Base-by-base conservation (phyloP, 306 rosid species). In the Vigna nakashimae region DNA sequence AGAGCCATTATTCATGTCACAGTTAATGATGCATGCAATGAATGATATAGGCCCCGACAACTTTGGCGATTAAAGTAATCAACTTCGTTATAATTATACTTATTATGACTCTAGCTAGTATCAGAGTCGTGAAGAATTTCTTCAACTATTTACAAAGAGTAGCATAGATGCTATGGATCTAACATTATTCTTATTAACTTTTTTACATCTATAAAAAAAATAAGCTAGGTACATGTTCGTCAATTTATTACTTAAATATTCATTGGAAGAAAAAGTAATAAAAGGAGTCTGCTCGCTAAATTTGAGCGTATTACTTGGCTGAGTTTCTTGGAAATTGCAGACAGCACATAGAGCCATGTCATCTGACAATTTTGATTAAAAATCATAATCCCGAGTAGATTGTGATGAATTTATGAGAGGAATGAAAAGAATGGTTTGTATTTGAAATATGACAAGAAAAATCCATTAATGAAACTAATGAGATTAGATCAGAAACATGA, bases 311-410 rank as follows among this genome's bases (percentile, higher is more conserved):
- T 26, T 26, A 26, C 28, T 26, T 38, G 59, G 74, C 71, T 79
- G 88, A 86, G 69, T 76, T 82, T 82, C 80, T 82, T 86, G 89
- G 84, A 86, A 82, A 82, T 78, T 81, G 74, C 24, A 65, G 24
- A 53, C 51, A 77, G 48, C 77, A 56, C 73, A 30, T 38, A 55
- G 55, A 74, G 74, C 48, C 63, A 42, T 71, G 81, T 69, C 84
- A 60, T 60, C 50, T n/a, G 58, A 81, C 66, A 77, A 68, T 64
- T 2, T 64, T 77, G 74, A 80, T 84, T 65, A 45, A 3, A 76
- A 80, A 73, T 53, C 82, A 68, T 68, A 77, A 78, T 73, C 85
- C 83, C 79, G 49, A 85, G 79, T 81, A 78, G 88, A 82, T 85
- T 63, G 77, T 64, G 65, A 48, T 78, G 77, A 82, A 79, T 70